phyloP scores from a whole-genome alignment of 225 moss, liverwort and hornwort species.

The Pleurozium schreberi region DNA sequence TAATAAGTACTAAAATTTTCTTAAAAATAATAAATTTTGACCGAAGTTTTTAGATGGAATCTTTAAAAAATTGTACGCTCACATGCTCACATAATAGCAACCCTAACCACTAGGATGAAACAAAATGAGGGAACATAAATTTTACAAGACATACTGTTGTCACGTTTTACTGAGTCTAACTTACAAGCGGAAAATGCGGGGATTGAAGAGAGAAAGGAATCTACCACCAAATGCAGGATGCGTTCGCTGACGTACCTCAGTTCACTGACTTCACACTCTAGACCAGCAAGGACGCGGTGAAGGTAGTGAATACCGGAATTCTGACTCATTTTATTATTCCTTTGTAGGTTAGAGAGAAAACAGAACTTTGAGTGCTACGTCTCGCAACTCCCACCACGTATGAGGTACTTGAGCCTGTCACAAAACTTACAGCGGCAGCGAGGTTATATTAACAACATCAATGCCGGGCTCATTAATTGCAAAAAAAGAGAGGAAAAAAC shows the following conservation, averaged over 20 bases:
- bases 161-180: neutral
- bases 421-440: conserved; percentile 1
- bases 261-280: neutral
- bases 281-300: neutral
- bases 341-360: neutral
- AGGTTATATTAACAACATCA: neutral
- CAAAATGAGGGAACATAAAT: too few relatives aligned
- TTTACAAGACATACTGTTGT: neutral
- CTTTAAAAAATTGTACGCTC: too few relatives aligned
- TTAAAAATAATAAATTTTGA: too few relatives aligned
- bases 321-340: neutral
- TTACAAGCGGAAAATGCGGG: neutral
- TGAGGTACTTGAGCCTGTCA: neutral
- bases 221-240: neutral
- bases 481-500: neutral
- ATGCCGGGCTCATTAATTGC: neutral
- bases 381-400: neutral
- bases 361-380: neutral
- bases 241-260: neutral
- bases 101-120: too few relatives aligned
- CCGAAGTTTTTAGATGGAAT: too few relatives aligned
- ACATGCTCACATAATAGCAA: too few relatives aligned
- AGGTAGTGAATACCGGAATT: neutral
- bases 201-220: neutral
- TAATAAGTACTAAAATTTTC: too few relatives aligned